Conservation (phyloP, 2,329 filamentous ascomycete genomes). For the Claviceps monticola region DNA sequence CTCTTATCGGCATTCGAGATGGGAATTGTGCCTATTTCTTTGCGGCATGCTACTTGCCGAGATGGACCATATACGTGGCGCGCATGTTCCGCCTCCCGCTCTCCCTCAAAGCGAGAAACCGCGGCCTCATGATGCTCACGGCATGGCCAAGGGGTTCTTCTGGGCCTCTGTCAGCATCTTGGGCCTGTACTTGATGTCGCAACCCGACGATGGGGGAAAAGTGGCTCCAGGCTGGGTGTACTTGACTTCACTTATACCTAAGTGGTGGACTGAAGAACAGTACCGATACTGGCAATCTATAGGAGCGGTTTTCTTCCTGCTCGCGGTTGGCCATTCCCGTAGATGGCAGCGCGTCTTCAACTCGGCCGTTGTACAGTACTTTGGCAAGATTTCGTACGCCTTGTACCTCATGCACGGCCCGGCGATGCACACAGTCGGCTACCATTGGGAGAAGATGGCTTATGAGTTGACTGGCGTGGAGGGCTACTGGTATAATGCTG, state of each 20-base stretch:
- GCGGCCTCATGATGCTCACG: background rate
- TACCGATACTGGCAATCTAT: conserved; percentile 44
- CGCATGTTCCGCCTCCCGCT: conserved; percentile 22
- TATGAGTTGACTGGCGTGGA: conserved; percentile 34
- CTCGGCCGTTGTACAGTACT: conserved; percentile 35
- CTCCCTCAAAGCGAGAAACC: conserved; percentile 13
- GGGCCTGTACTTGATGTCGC: conserved; percentile 36
- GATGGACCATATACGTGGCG: conserved; percentile 34
- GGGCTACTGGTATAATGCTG: conserved; percentile 28
- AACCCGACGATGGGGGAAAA: conserved; percentile 24
- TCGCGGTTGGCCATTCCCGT: conserved; percentile 31
- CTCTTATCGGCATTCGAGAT: conserved; percentile 32
- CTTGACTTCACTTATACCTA: conserved; percentile 33
- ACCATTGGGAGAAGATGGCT: conserved; percentile 33
- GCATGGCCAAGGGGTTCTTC: conserved; percentile 12
- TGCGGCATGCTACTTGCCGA: conserved; percentile 42
- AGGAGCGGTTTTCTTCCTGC: conserved; percentile 38
- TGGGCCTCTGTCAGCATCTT: conserved; percentile 31
- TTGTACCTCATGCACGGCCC: conserved; percentile 49
- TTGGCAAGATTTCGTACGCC: conserved; percentile 46
- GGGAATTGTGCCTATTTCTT: conserved; percentile 43
- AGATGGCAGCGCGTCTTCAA: conserved; percentile 38
- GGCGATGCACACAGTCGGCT: conserved; percentile 38
- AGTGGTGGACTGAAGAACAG: conserved; percentile 32
- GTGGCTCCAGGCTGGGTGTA: conserved; percentile 39